These are phyloP conservation scores for Tetrahymena malaccensis DNA, from an alignment of 73 alveolate species.

Conservation along the genomic window DNA sequence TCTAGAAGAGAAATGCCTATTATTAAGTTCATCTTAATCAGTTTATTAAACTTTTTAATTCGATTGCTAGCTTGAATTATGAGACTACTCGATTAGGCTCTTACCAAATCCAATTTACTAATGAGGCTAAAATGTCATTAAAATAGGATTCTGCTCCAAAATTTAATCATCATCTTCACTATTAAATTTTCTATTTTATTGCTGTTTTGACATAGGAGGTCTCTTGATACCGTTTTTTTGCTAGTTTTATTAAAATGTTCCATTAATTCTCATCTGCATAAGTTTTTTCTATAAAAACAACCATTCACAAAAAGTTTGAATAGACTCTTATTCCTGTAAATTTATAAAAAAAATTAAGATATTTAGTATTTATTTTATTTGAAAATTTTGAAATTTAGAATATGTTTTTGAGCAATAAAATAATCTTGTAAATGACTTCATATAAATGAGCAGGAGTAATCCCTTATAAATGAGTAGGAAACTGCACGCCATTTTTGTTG, in stretches of 20 bases:
- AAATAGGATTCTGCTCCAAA: background rate
- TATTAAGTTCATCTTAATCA: background rate
- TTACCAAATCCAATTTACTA: background rate
- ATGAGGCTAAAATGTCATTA: background rate
- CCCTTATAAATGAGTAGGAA: background rate
- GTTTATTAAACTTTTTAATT: background rate
- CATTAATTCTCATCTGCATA: background rate
- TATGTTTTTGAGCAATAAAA: background rate
- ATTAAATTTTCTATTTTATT: background rate
- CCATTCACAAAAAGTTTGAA: background rate
- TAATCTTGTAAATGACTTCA: background rate
- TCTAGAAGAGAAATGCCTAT: background rate
- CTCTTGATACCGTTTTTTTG: background rate
- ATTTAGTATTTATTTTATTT: background rate
- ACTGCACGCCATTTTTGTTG: background rate
- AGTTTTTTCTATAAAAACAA: background rate
- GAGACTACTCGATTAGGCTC: background rate
- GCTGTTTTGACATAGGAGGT: background rate
- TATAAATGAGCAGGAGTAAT: background rate
- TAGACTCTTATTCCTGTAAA: background rate
- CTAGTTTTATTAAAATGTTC: background rate
- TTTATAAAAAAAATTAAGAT: background rate
- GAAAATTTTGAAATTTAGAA: background rate
- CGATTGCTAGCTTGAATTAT: background rate
- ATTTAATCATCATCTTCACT: background rate